Base-by-base conservation (phyloP, 768 basidiomycete genomes). In the Flagelloscypha sp. region DNA sequence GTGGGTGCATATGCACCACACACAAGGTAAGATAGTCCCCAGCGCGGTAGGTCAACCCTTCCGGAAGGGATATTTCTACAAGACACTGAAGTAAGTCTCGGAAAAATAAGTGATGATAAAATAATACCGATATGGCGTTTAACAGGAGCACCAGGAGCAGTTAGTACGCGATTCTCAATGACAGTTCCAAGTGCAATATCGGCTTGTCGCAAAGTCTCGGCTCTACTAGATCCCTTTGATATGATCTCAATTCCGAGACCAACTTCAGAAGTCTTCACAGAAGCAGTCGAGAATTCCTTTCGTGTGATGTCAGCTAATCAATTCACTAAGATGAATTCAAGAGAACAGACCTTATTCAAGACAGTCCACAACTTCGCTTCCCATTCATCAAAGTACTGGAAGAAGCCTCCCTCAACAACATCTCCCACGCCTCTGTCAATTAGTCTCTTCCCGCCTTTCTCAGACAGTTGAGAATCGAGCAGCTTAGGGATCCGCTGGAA, bases 1-100 rank as follows among this genome's bases (percentile, higher is more conserved):
- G 6, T 11, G 6, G 6, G 24, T 7, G 9, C 20, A 5, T 12
- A 5, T 18, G 5, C n/a, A n/a, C n/a, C n/a, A 50, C 61, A 38
- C 27, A 63, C 58, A 72, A 58, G 2, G 64, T 59, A 8, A 72
- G 51, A 47, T 72, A 72, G 42, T 72, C 70, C 8, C 70, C 70
- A 8, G 66, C 55, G 15, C 57, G 55, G 27, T 62, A 66, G 1
- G 55, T 57, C 35, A 52, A 49, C 3, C 54, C 56, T 20, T 57
- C 56, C 1, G 66, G 66, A 7, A 70, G 52, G 35, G 57, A 52
- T 29, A 70, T 58, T 30, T 64, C 65, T 65, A 30, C 53, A 1
- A n/a, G n/a, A n/a, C n/a, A n/a, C n/a, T n/a, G n/a, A n/a, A n/a
- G n/a, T n/a, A n/a, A n/a, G n/a, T n/a, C n/a, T n/a, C n/a, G n/a